These are phyloP conservation scores for Globisporangium rhizosaccharum DNA, from an alignment of 352 stramenopile species.

Conservation along the genomic window DNA sequence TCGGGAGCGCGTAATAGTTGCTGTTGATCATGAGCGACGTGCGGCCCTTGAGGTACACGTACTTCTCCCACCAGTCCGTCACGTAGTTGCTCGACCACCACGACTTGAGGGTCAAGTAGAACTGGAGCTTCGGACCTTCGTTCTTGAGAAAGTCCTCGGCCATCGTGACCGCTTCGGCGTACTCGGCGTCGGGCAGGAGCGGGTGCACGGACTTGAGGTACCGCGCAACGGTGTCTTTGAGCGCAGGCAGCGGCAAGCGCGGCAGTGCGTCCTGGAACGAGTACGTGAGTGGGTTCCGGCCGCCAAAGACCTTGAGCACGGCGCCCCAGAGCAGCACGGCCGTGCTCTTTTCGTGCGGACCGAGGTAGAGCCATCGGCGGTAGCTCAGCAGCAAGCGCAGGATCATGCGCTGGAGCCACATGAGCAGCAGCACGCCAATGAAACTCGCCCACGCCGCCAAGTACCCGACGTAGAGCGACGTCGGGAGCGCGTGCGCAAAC, in stretches of 20 bases:
- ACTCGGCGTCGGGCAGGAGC: conserved; percentile 83
- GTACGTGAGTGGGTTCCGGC: conserved; percentile 80
- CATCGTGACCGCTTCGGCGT: conserved; percentile 80
- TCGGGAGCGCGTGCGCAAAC: conserved; percentile 53
- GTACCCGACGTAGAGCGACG: conserved; percentile 78
- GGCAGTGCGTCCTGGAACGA: conserved; percentile 91
- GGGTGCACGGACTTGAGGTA: conserved; percentile 93
- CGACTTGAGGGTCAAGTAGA: conserved; percentile 88
- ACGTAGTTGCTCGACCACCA: conserved; percentile 89
- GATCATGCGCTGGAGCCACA: conserved; percentile 82
- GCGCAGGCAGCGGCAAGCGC: conserved; percentile 86
- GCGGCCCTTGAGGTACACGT: conserved; percentile 85
- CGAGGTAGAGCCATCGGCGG: conserved; percentile 84
- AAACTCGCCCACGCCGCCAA: conserved; percentile 79
- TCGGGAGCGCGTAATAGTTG: conserved; percentile 88
- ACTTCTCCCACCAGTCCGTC: conserved; percentile 89
- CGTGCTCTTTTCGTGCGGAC: conserved; percentile 55
- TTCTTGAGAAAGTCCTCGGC: conserved; percentile 83
- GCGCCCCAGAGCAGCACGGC: conserved; percentile 66
- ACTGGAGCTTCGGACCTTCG: conserved; percentile 88
- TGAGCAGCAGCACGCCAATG: conserved; percentile 76
- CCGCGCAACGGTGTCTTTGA: conserved; percentile 90
- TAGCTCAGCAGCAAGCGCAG: conserved; percentile 83
- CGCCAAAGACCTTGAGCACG: conserved; percentile 78
- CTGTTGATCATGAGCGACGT: conserved; percentile 90